Base-by-base conservation (phyloP, 208 protist genomes). In the Crithidia expoeki region DNA sequence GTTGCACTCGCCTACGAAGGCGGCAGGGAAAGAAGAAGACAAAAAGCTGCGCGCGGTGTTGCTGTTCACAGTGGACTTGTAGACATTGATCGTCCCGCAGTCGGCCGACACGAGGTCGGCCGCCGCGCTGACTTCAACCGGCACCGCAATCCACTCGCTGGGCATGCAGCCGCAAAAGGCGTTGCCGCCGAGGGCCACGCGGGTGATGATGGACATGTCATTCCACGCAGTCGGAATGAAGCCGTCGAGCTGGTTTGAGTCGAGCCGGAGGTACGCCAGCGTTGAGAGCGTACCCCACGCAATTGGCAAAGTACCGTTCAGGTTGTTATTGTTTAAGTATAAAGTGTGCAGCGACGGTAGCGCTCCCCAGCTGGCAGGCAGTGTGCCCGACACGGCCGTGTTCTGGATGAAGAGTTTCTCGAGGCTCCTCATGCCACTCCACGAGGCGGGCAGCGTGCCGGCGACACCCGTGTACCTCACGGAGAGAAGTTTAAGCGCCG, bases 401-500 rank as follows among this genome's bases (percentile, higher is more conserved):
- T 50, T 16, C 42, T 30, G 17, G 32, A 64, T 33, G 6, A 44
- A 33, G 10, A 52, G 25, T 4, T 50, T 19, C 5, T 16, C 30
- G 11, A 64, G 40, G 5, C 25, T 21, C 40, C 42, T 33, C 59
- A 64, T 50, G 42, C 1, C 38, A 19, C 40, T 36, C 59, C 59
- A 64, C 47, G 33, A 4, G 7, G 61, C 21, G n/a, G 61, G 61
- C 61, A 67, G 30, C n/a, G 61, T 55, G n/a, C 61, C 61, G 21
- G 51, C 11, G 21, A 67, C 12, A 12, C 10, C 21, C 12, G 49
- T 67, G 7, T 12, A 38, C 23, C 19, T 25, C 5, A 53, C 0
- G 46, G 16, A 12, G 23, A 68, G 23, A 25, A 56, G 28, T 51
- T 68, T 49, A 33, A 68, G 63, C 34, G 7, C 46, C 23, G 23